Evolutionary conservation across 2,329 filamentous ascomycete species (phyloP).

Genomic region (Penicillium fuscoglaucum): DNA sequence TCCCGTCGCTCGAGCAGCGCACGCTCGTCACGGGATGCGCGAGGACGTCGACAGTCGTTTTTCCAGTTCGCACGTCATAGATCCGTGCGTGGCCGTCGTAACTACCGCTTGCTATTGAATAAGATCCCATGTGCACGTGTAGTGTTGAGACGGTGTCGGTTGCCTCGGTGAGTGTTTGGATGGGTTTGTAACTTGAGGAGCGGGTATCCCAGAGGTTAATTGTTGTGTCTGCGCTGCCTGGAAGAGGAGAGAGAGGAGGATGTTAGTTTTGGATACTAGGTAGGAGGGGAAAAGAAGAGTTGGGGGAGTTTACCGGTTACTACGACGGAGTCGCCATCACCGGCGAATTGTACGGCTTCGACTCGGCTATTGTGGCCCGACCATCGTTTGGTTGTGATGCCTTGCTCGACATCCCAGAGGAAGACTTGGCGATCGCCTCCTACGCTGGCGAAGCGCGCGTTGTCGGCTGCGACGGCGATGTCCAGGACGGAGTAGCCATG

Average conservation of each 20-base stretch:
- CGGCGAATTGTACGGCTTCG: slow-evolving; percentile 77
- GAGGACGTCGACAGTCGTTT: slow-evolving; percentile 68
- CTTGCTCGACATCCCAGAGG: slow-evolving; percentile 88
- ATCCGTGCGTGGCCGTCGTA: slow-evolving; percentile 79
- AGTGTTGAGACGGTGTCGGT: slow-evolving; percentile 45
- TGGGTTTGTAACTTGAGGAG: slow-evolving; percentile 43
- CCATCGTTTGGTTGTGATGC: slow-evolving; percentile 74
- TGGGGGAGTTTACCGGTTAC: slow-evolving; percentile 53
- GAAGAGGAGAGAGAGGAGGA: background rate
- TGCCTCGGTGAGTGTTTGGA: slow-evolving; percentile 45
- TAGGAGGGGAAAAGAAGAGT: background rate
- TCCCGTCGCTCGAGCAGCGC: slow-evolving; percentile 67
- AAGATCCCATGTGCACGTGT: slow-evolving; percentile 40
- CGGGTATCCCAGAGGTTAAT: slow-evolving; percentile 47
- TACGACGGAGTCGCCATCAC: slow-evolving; percentile 71
- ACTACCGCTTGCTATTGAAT: slow-evolving; percentile 68
- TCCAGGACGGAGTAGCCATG: slow-evolving; percentile 93
- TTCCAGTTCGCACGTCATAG: slow-evolving; percentile 81
- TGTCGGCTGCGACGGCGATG: slow-evolving; percentile 70
- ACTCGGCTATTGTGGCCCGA: slow-evolving; percentile 69
- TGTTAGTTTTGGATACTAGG: background rate
- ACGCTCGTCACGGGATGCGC: slow-evolving; percentile 71
- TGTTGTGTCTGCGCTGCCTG: slow-evolving; percentile 47
- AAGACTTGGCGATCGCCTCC: slow-evolving; percentile 91
- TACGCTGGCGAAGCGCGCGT: slow-evolving; percentile 79